Conservation (phyloP, 495 filamentous ascomycete genomes). For the Tuber melanosporum region DNA sequence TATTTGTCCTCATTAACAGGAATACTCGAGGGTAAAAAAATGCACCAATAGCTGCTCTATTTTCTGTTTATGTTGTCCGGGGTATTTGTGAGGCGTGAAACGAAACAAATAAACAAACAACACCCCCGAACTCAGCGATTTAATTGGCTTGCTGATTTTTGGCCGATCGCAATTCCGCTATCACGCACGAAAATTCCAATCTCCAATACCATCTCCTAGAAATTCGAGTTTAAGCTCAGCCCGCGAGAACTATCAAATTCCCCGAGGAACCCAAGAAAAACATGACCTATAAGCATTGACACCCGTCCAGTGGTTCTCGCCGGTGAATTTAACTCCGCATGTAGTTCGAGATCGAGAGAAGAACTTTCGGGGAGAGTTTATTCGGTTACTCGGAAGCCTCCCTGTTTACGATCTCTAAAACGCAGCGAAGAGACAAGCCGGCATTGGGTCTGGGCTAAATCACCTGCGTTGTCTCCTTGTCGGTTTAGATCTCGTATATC, state of each 20-base stretch:
- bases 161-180: neutral
- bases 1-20: neutral
- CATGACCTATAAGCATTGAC: neutral
- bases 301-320: neutral
- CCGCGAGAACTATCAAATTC: neutral
- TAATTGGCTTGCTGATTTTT: neutral
- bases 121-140: neutral
- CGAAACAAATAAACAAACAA: neutral
- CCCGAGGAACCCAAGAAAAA: neutral
- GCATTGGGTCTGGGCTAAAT: neutral
- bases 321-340: neutral
- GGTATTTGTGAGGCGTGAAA: neutral
- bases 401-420: neutral
- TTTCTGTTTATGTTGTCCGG: neutral
- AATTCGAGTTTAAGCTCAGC: neutral
- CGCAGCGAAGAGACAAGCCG: neutral
- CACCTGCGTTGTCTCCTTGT: neutral
- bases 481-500: neutral
- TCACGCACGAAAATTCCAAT: neutral
- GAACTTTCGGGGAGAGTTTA: neutral
- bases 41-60: neutral
- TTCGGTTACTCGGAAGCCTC: neutral
- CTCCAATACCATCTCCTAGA: neutral
- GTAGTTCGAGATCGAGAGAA: neutral
- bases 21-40: neutral